Evolutionary conservation across 345 rosid species (phyloP).

Genomic region (Zanthoxylum bungeanum): DNA sequence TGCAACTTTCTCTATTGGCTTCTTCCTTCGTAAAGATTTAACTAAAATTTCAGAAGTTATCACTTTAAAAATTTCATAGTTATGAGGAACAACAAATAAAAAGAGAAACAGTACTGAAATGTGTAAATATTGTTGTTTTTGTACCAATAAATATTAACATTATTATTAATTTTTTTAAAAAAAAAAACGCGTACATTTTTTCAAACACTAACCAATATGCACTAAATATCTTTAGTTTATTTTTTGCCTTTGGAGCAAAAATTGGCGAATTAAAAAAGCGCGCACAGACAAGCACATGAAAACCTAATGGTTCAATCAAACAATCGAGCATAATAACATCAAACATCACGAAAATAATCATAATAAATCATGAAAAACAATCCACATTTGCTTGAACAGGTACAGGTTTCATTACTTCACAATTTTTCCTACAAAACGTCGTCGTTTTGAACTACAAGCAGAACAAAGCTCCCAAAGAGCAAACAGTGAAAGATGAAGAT

Average conservation of each 20-base stretch:
- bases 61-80: too few species aligned
- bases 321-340: background rate
- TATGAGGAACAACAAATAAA: too few species aligned
- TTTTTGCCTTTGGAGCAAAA: background rate
- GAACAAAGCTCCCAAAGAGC: background rate
- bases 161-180: too few species aligned
- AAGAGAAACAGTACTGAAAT: too few species aligned
- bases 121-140: background rate
- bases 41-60: background rate
- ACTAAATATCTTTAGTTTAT: too few species aligned
- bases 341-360: background rate
- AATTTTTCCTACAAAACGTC: background rate
- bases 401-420: background rate
- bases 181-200: background rate
- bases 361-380: too few species aligned
- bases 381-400: background rate
- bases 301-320: background rate
- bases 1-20: background rate
- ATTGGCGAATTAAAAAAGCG: background rate
- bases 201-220: background rate
- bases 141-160: background rate
- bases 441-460: background rate
- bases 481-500: background rate
- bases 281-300: background rate
- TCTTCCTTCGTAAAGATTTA: slow-evolving; percentile 25